Evolutionary conservation across 176 grass and related monocot species (phyloP).

Genomic region (Dendrocalamus sinicus): DNA sequence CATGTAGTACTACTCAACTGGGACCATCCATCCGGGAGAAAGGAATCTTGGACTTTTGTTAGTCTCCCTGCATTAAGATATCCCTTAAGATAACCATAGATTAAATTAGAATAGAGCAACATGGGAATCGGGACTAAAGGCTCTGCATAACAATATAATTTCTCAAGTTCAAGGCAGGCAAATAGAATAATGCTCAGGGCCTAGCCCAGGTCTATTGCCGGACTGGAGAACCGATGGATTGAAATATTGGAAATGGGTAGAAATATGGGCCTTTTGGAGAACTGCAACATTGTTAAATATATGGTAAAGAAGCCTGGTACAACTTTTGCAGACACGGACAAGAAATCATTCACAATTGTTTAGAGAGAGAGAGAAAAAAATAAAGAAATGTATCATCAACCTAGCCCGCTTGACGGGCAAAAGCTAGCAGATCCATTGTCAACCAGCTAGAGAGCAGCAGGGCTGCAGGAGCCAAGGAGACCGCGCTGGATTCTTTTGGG

Average conservation of each 20-base stretch:
- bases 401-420: constrained; percentile 47
- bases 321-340: constrained; percentile 39
- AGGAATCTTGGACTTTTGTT: constrained; percentile 76
- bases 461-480: constrained; percentile 13
- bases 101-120: constrained; percentile 55
- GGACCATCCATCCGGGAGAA: constrained; percentile 44
- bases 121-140: constrained; percentile 54
- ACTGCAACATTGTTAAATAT: constrained; percentile 37
- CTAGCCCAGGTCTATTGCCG: constrained; percentile 43
- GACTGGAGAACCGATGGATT: constrained; percentile 29
- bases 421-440: constrained; percentile 51
- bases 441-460: constrained; percentile 22
- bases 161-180: constrained; percentile 45
- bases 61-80: constrained; percentile 35
- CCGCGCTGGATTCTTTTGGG: too few relatives aligned
- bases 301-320: constrained; percentile 30
- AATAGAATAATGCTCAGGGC: constrained; percentile 45
- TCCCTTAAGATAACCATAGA: constrained; percentile 42
- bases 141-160: constrained; percentile 44
- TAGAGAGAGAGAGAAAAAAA: neutral
- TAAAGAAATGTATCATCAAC: constrained; percentile 35
- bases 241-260: constrained; percentile 33
- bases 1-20: constrained; percentile 6
- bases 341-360: constrained; percentile 16
- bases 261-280: constrained; percentile 36